phyloP scores from a whole-genome alignment of 257 asterid species.

The Datura wrightii region DNA sequence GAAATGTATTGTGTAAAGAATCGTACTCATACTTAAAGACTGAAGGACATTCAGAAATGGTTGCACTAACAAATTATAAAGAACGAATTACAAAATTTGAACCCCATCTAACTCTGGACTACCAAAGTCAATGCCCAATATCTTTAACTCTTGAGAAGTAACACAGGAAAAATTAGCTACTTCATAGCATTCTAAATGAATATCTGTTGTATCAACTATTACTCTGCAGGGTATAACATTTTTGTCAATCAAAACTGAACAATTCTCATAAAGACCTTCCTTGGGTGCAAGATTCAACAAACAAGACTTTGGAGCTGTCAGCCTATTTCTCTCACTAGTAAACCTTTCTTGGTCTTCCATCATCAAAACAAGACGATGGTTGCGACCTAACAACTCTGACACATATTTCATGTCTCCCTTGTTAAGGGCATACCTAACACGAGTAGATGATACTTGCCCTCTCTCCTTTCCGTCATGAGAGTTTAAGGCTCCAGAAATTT shows the following conservation, averaged over 20 bases:
- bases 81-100: conserved; percentile 31
- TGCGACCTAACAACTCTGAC: conserved; percentile 84
- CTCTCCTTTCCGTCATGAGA: conserved; percentile 58
- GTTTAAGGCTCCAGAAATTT: conserved; percentile 37
- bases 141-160: conserved; percentile 46
- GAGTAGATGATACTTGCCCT: conserved; percentile 96
- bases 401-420: conserved; percentile 84
- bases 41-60: conserved; percentile 28
- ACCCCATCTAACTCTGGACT: conserved; percentile 40
- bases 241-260: conserved; percentile 57
- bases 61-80: conserved; percentile 1
- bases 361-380: conserved; percentile 66
- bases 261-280: conserved; percentile 75
- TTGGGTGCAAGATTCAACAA: conserved; percentile 86
- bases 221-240: conserved; percentile 63
- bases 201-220: conserved; percentile 51
- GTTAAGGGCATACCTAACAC: conserved; percentile 85
- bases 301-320: conserved; percentile 70
- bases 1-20: background rate
- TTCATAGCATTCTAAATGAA: conserved; percentile 77
- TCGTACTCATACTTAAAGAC: background rate
- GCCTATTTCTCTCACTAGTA: conserved; percentile 44
- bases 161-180: conserved; percentile 43
- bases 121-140: conserved; percentile 76
- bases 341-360: conserved; percentile 44